phyloP scores from a whole-genome alignment of 305 asterid genomes.

The Stenogyne calaminthoides region DNA sequence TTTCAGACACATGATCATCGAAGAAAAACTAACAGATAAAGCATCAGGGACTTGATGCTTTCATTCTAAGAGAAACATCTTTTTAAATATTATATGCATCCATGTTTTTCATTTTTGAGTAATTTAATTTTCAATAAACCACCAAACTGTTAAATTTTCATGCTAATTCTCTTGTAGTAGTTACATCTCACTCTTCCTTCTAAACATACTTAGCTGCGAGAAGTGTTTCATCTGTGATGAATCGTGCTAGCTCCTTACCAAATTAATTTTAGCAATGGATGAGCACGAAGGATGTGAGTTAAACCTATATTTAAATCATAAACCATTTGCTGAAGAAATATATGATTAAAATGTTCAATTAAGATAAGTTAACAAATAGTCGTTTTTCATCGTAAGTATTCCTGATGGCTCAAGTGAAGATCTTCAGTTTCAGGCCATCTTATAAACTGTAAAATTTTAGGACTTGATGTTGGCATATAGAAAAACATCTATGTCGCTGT shows the following conservation, averaged over 20 bases:
- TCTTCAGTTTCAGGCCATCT: neutral
- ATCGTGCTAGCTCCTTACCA: neutral
- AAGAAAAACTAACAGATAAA: neutral
- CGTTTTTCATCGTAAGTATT: neutral
- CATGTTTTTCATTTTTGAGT: neutral
- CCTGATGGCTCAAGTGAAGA: neutral
- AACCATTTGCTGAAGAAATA: neutral
- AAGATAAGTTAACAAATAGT: neutral
- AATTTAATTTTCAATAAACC: neutral
- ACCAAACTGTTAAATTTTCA: slow-evolving; percentile 6
- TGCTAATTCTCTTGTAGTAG: slow-evolving; percentile 1
- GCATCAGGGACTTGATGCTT: neutral
- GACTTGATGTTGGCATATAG: slow-evolving; percentile 3
- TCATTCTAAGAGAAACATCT: neutral
- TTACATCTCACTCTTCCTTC: neutral
- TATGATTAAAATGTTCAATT: slow-evolving; percentile 5
- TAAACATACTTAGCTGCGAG: neutral
- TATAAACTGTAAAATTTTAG: neutral
- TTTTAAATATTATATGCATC: neutral
- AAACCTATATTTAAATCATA: neutral
- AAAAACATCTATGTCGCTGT: neutral
- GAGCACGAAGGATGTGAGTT: neutral
- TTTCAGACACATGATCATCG: neutral
- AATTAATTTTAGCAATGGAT: neutral
- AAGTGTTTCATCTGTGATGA: neutral